Evolutionary conservation across 2,329 filamentous ascomycete genomes (phyloP), one percentile per base, ranked within the genome.

Genomic region (Diaporthe citriasiana): DNA sequence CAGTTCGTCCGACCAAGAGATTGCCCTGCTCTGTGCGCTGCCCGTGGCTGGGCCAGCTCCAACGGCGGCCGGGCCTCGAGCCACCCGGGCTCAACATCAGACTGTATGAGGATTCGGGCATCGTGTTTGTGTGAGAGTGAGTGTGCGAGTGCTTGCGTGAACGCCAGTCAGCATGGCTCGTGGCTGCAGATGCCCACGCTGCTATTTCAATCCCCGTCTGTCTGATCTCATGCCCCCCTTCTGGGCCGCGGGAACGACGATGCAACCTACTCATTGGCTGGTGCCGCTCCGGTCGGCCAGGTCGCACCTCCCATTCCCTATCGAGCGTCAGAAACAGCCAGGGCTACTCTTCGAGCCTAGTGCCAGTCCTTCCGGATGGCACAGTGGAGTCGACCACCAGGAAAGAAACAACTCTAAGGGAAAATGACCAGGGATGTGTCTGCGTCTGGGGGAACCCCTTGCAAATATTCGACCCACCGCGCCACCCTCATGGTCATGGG

Each of bases 381-480:
- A 51, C 59, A 17, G 65, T 70, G 71, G 73, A 70, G 27, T 40
- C 42, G 42, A 47, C 60, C 63, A 45, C 38, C 59, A 55, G 25
- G 22, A 50, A 57, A 70, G 55, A 75, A 75, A 69, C 71, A 71
- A 56, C 57, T 35, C 71, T 42, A 69, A 70, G 53, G 59, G 50
- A 74, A 68, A 53, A 69, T 25, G n/a, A 47, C 56, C 71, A 45
- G 71, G 70, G 56, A 10, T 38, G 10, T 9, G 12, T 45, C 45
- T 71, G 56, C 70, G 30, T 63, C 70, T 63, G 73, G 73, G 73
- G 71, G 65, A 66, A 57, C 30, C 56, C 73, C 71, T 69, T 59
- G 70, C 60, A 51, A 51, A 59, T 63, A 30, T 59, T 38, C n/a
- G 71, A 65, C 56, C 73, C 73, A 70, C 55, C 42, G 50, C 65